Conservation (phyloP, 1,284 basidiomycete genomes). For the Apiotrichum laibachii region DNA sequence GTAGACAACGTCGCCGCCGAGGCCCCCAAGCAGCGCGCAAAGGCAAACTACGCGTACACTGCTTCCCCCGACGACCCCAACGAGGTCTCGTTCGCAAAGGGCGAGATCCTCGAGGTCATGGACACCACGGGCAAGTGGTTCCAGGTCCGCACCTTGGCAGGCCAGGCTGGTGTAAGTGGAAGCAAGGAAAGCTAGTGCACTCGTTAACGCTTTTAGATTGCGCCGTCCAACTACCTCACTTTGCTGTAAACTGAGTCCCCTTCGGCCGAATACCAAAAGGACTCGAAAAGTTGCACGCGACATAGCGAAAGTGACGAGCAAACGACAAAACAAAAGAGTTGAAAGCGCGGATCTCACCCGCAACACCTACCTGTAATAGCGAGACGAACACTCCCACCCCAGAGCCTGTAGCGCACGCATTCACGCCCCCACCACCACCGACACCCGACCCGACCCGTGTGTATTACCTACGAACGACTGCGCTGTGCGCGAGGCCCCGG, state of each 20-base stretch:
- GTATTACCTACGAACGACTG: too few species aligned
- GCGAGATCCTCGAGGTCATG: constrained; percentile 88
- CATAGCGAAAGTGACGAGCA: neutral
- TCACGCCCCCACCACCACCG: too few species aligned
- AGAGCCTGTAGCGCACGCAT: too few species aligned
- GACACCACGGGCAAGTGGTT: constrained; percentile 95
- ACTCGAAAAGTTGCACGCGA: neutral
- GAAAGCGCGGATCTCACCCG: too few species aligned
- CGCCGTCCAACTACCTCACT: constrained; percentile 48
- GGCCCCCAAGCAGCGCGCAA: constrained; percentile 28
- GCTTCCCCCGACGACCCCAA: constrained; percentile 93
- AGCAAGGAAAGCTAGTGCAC: too few species aligned
- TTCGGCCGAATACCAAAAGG: neutral
- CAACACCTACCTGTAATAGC: too few species aligned
- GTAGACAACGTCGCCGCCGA: constrained; percentile 4
- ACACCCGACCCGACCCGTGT: too few species aligned
- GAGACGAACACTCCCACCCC: too few species aligned
- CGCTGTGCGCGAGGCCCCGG: too few species aligned
- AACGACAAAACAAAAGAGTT: neutral
- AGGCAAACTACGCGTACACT: constrained; percentile 61
- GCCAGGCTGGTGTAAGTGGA: constrained; percentile 63
- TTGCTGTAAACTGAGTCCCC: constrained; percentile 17
- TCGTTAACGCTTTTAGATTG: constrained; percentile 33
- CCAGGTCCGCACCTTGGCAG: constrained; percentile 84
- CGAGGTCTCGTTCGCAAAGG: constrained; percentile 91